Conservation (phyloP, 371 early-diverging fungal species). For the Actinomucor elegans region DNA sequence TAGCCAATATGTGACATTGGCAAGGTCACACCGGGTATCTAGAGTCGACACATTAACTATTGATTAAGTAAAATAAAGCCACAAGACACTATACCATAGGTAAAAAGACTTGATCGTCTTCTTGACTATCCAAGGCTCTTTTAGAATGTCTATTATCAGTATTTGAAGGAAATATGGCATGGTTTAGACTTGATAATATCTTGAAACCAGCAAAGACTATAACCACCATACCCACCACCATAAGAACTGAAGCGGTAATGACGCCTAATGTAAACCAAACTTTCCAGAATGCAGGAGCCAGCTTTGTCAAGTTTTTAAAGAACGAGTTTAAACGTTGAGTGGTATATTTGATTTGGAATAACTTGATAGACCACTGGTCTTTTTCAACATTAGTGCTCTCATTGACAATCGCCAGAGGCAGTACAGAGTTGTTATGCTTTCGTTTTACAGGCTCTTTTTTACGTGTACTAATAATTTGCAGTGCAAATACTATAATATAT, state of each 20-base stretch:
- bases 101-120: slow-evolving; percentile 58
- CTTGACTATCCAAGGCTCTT: slow-evolving; percentile 13
- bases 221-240: slow-evolving; percentile 54
- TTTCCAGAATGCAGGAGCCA: slow-evolving; percentile 57
- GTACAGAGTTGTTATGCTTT: slow-evolving; percentile 7
- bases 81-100: slow-evolving; percentile 56
- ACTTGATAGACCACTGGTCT: slow-evolving; percentile 45
- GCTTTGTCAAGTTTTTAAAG: slow-evolving; percentile 44
- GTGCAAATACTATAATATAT: slow-evolving; percentile 31
- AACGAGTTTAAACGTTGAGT: slow-evolving; percentile 54
- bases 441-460: slow-evolving; percentile 4
- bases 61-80: too few species aligned
- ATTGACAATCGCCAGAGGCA: slow-evolving; percentile 23
- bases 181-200: slow-evolving; percentile 24
- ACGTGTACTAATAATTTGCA: slow-evolving; percentile 27
- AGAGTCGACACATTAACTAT: too few species aligned
- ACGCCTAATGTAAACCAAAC: slow-evolving; percentile 64
- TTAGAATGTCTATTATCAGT: background rate
- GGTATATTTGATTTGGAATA: slow-evolving; percentile 60
- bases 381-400: slow-evolving; percentile 4
- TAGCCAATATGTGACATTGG: slow-evolving; percentile 74
- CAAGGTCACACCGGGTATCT: slow-evolving; percentile 84
- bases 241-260: slow-evolving; percentile 42
- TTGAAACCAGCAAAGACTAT: slow-evolving; percentile 51
- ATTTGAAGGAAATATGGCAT: slow-evolving; percentile 5